A percentile compares a stretch with the other conserved stretches of the same genome.
These are phyloP conservation scores for Candida odintsovae DNA, from an alignment of 805 yeast genomes.

Conservation along the genomic window DNA sequence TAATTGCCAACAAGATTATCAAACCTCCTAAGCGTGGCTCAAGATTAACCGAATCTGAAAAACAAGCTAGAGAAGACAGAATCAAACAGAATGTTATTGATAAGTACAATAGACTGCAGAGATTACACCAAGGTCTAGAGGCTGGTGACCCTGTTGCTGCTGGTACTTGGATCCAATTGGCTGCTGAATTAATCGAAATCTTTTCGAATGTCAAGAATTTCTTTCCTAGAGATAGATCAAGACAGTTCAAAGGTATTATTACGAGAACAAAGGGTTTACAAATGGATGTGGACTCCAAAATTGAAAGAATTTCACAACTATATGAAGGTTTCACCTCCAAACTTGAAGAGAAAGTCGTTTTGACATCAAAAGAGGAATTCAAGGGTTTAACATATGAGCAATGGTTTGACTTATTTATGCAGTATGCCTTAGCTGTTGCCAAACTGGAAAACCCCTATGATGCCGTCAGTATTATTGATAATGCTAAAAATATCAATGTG, in stretches of 20 bases:
- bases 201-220: slow-evolving; percentile 74
- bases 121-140: slow-evolving; percentile 44
- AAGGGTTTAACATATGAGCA: slow-evolving; percentile 71
- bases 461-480: slow-evolving; percentile 64
- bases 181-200: slow-evolving; percentile 76
- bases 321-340: slow-evolving; percentile 47
- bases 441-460: slow-evolving; percentile 52
- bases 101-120: slow-evolving; percentile 47
- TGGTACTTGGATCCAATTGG: slow-evolving; percentile 77
- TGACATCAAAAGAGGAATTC: slow-evolving; percentile 52
- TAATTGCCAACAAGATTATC: slow-evolving; percentile 17
- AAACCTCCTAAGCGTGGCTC: slow-evolving; percentile 26
- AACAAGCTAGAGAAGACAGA: slow-evolving; percentile 46
- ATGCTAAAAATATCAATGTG: slow-evolving; percentile 73
- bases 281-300: slow-evolving; percentile 65
- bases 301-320: slow-evolving; percentile 60
- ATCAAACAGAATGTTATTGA: slow-evolving; percentile 54
- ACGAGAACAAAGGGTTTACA: slow-evolving; percentile 54
- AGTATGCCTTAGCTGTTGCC: slow-evolving; percentile 64
- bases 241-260: slow-evolving; percentile 62
- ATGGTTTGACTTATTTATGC: slow-evolving; percentile 86
- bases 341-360: slow-evolving; percentile 33
- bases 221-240: slow-evolving; percentile 70
- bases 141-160: slow-evolving; percentile 55
- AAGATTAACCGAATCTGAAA: slow-evolving; percentile 38